Conservation (phyloP, 306 rosid species). For the Inga laurina region DNA sequence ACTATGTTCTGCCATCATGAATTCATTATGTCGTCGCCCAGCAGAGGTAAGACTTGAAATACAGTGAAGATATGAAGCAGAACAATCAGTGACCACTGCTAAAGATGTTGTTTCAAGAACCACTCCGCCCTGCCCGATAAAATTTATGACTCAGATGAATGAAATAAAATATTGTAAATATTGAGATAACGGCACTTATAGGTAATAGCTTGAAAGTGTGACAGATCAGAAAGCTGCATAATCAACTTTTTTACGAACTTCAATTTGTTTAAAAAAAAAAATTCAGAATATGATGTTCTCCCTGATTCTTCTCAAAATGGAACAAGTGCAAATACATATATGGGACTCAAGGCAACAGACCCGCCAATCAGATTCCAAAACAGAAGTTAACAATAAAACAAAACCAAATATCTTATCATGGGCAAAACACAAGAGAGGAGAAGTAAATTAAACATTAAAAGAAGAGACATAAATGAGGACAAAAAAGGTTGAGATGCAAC, state of each 20-base stretch:
- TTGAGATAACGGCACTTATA: constrained; percentile 8
- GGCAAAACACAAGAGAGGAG: background rate
- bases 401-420: background rate
- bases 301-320: background rate
- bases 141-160: constrained; percentile 33
- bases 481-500: background rate
- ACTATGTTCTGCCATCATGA: constrained; percentile 37
- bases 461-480: background rate
- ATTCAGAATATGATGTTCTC: background rate
- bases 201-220: constrained; percentile 20
- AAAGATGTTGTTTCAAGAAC: constrained; percentile 69
- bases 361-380: background rate
- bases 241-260: constrained; percentile 18
- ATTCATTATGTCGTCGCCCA: constrained; percentile 36
- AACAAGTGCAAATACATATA: background rate
- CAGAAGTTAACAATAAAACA: background rate
- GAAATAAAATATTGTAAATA: constrained; percentile 26
- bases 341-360: background rate
- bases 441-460: background rate
- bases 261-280: background rate
- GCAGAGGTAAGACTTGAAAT: constrained; percentile 47
- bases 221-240: constrained; percentile 16
- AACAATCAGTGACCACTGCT: constrained; percentile 49
- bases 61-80: constrained; percentile 49
- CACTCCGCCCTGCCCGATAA: constrained; percentile 77